phyloP scores from a whole-genome alignment of 495 filamentous ascomycete genomes.

The Aspergillus haitiensis region DNA sequence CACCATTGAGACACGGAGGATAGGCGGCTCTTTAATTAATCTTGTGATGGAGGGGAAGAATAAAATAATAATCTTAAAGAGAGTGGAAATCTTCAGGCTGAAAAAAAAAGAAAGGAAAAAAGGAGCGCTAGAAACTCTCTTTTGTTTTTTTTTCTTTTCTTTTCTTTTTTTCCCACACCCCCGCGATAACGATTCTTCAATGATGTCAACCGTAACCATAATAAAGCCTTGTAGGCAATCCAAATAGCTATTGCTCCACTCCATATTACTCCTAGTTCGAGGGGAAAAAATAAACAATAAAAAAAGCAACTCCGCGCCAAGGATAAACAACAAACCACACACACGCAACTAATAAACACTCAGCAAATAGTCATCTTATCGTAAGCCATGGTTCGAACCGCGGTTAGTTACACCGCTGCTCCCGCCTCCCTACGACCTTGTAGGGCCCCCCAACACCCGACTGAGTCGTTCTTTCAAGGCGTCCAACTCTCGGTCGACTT shows the following conservation, averaged over 20 bases:
- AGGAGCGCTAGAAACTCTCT: no score
- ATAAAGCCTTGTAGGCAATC: neutral
- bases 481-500: slow-evolving; percentile 35
- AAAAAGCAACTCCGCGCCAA: neutral
- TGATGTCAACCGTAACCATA: neutral
- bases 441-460: slow-evolving; percentile 31
- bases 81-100: no score
- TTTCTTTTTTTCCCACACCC: neutral
- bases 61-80: no score
- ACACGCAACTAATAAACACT: neutral
- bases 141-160: neutral
- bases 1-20: neutral
- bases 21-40: neutral
- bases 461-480: slow-evolving; percentile 35
- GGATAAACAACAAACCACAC: neutral
- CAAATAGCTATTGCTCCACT: no score
- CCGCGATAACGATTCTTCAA: neutral
- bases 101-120: no score
- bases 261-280: neutral
- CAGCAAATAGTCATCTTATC: slow-evolving; percentile 29
- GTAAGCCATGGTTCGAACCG: slow-evolving; percentile 15
- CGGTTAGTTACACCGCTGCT: neutral
- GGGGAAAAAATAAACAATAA: neutral
- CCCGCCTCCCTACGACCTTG: neutral
- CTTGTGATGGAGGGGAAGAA: neutral